Conservation (phyloP, 1,139 yeast genomes). For the Taphrina wiesneri region DNA sequence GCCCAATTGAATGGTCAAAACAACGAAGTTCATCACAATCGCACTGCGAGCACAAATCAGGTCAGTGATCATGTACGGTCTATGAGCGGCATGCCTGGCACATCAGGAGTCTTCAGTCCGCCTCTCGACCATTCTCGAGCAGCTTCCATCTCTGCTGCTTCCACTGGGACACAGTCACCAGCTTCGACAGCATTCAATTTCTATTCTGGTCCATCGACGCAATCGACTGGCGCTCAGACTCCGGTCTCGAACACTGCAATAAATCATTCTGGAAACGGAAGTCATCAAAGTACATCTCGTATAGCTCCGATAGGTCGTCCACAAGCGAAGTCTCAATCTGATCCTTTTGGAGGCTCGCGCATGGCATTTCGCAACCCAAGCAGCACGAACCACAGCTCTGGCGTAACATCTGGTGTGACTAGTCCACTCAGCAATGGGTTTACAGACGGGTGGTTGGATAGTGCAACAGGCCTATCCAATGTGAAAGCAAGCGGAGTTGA, state of each 20-base stretch:
- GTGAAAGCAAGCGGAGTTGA: neutral
- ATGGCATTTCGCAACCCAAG: neutral
- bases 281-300: neutral
- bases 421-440: slow-evolving; percentile 23
- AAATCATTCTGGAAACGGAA: neutral
- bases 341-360: slow-evolving; percentile 7
- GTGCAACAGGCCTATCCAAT: too few relatives aligned
- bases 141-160: neutral
- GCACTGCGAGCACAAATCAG: neutral
- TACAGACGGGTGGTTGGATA: slow-evolving; percentile 12
- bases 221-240: neutral
- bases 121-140: slow-evolving; percentile 1
- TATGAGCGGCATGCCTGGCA: neutral
- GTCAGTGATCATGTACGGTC: neutral
- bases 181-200: slow-evolving; percentile 20
- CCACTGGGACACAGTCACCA: neutral
- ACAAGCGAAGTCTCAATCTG: neutral
- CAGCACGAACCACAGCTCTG: neutral
- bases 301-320: slow-evolving; percentile 12
- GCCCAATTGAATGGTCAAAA: neutral
- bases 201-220: neutral
- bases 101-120: slow-evolving; percentile 14
- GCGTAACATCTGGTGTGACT: slow-evolving; percentile 7
- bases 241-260: neutral
- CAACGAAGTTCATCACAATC: neutral